These are phyloP conservation scores for Agrocybe chaxingu DNA, from an alignment of 768 basidiomycete genomes.

Conservation along the genomic window DNA sequence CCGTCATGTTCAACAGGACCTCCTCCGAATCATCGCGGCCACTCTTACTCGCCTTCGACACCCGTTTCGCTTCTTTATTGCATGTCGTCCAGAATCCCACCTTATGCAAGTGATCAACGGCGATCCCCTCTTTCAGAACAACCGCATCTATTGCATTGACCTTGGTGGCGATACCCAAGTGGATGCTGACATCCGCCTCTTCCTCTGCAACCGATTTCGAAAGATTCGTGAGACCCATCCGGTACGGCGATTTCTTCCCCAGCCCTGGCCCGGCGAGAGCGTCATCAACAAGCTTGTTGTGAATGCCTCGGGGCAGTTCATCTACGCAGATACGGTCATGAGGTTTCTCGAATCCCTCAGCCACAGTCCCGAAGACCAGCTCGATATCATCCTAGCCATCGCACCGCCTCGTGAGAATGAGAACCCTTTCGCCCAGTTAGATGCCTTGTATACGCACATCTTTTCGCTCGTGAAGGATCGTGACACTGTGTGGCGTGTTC, in stretches of 20 bases:
- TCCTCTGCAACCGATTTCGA: conserved; percentile 8
- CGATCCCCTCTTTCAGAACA: neutral
- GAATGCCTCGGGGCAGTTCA: conserved; percentile 17
- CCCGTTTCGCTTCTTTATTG: conserved; percentile 12
- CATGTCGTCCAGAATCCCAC: conserved; percentile 14
- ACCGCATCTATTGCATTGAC: neutral
- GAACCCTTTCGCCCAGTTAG: conserved; percentile 9
- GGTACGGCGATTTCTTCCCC: neutral
- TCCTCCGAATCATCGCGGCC: conserved; percentile 3
- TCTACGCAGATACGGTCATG: conserved; percentile 13
- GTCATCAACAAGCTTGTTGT: conserved; percentile 1
- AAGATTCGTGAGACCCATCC: conserved; percentile 12
- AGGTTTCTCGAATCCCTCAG: conserved; percentile 8
- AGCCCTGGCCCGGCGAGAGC: conserved; percentile 2
- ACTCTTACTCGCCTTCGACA: neutral
- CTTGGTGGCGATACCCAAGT: conserved; percentile 11
- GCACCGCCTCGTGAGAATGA: neutral
- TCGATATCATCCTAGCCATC: conserved; percentile 9
- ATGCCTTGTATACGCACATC: conserved; percentile 8
- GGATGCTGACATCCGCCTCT: conserved; percentile 7
- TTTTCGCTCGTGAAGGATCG: conserved; percentile 2
- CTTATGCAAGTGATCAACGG: conserved; percentile 8
- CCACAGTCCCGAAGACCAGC: conserved; percentile 4
- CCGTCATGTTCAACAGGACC: conserved; percentile 1
- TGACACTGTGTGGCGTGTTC: neutral